Conservation (phyloP, 2,329 filamentous ascomycete genomes). For the Neopestalotiopsis rosae region DNA sequence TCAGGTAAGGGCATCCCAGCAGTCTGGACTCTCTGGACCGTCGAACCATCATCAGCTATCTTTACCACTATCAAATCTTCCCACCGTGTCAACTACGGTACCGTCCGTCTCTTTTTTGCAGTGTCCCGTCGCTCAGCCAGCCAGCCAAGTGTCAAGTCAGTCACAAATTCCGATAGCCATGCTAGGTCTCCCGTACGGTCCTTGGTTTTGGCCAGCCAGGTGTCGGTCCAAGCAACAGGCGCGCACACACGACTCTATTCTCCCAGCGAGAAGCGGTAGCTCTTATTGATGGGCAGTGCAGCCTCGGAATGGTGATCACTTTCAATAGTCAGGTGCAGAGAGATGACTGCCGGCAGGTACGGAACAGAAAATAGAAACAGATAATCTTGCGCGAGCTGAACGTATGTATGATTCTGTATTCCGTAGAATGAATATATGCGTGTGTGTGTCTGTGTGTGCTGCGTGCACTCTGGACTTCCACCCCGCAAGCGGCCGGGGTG, state of each 20-base stretch:
- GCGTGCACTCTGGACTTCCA: neutral
- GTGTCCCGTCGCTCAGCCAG: neutral
- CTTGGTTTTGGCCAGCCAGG: too few species aligned
- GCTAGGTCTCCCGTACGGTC: neutral
- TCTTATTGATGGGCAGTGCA: neutral
- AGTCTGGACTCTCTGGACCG: conserved; percentile 2
- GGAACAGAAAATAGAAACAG: neutral
- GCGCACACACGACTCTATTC: too few species aligned
- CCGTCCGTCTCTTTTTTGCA: neutral
- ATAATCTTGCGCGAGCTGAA: neutral
- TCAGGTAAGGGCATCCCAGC: neutral
- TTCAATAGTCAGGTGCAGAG: neutral
- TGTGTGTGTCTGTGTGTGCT: neutral
- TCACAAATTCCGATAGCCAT: neutral
- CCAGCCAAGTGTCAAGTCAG: neutral
- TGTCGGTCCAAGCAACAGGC: too few species aligned
- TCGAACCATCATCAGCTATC: neutral
- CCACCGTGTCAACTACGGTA: neutral
- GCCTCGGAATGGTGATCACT: neutral
- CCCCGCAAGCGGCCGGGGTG: neutral
- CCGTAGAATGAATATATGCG: neutral
- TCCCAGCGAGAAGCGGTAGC: neutral
- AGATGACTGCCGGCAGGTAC: neutral
- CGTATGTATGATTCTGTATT: neutral
- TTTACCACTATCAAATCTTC: neutral